Percentiles rank a stretch among this genome's conserved stretches.
These are phyloP conservation scores for Melastoma candidum DNA, from an alignment of 441 rosid genomes.

Conservation along the genomic window DNA sequence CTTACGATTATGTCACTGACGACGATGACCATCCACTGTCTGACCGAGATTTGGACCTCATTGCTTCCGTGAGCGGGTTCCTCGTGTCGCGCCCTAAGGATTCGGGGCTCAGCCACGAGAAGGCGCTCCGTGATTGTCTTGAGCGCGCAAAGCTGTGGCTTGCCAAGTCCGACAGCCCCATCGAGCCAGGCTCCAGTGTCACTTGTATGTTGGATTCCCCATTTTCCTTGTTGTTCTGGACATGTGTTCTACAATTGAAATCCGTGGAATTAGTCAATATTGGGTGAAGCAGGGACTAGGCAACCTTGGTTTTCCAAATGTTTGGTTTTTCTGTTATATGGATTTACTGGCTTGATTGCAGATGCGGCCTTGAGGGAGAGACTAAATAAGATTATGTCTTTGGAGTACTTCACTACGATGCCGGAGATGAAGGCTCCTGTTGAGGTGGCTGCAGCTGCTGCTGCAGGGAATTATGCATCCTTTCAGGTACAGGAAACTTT, in stretches of 20 bases:
- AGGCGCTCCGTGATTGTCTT: constrained; percentile 59
- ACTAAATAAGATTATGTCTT: constrained; percentile 69
- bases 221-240: background rate
- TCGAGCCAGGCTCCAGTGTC: constrained; percentile 35
- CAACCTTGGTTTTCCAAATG: background rate
- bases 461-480: too few relatives aligned
- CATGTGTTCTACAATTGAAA: background rate
- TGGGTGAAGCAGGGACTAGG: background rate
- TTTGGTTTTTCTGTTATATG: background rate
- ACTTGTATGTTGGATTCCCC: constrained; percentile 38
- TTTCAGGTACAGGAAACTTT: too few relatives aligned
- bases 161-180: constrained; percentile 40
- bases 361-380: constrained; percentile 67
- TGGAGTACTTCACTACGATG: constrained; percentile 60
- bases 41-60: constrained; percentile 66
- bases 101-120: constrained; percentile 61
- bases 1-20: constrained; percentile 82
- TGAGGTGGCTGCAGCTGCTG: constrained; percentile 29
- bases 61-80: constrained; percentile 47
- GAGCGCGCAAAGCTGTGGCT: constrained; percentile 71
- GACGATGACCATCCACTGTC: constrained; percentile 59
- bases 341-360: constrained; percentile 12
- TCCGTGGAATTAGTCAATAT: background rate
- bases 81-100: constrained; percentile 63
- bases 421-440: constrained; percentile 78